These are phyloP conservation scores for Penicillium verhagenii DNA, from an alignment of 495 filamentous ascomycete species.

Conservation along the genomic window DNA sequence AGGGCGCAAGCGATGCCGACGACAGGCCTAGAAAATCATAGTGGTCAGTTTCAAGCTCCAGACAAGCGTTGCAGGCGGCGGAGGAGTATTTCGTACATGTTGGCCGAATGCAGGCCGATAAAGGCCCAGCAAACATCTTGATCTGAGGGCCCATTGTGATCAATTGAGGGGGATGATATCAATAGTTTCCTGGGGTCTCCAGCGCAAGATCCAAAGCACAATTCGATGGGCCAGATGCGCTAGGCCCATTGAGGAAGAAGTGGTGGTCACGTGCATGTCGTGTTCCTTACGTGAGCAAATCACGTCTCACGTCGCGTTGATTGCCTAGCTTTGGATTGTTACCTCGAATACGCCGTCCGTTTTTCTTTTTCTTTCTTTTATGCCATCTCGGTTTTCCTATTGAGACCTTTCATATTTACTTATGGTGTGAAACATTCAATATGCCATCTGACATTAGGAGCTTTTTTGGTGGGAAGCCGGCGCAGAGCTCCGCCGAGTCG, in stretches of 20 bases:
- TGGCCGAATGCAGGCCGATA: slow-evolving; percentile 37
- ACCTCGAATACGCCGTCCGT: neutral
- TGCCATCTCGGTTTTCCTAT: no score
- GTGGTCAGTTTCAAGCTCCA: slow-evolving; percentile 21
- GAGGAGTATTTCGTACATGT: slow-evolving; percentile 27
- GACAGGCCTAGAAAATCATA: slow-evolving; percentile 26
- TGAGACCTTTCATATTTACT: neutral
- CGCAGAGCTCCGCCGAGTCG: slow-evolving; percentile 26
- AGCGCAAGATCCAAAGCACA: slow-evolving; percentile 19
- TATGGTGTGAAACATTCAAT: neutral
- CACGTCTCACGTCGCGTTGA: slow-evolving; percentile 28
- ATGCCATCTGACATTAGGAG: slow-evolving; percentile 79
- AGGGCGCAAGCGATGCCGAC: slow-evolving; percentile 27
- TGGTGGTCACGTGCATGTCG: slow-evolving; percentile 3
- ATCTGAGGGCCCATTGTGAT: slow-evolving; percentile 39
- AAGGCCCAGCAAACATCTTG: slow-evolving; percentile 38
- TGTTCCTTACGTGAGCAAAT: slow-evolving; percentile 35
- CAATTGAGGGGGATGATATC: slow-evolving; percentile 2
- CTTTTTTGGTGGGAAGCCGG: slow-evolving; percentile 66
- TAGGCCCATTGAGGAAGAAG: slow-evolving; percentile 22
- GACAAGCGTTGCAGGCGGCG: slow-evolving; percentile 3
- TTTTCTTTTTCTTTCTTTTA: neutral
- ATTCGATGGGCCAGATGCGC: slow-evolving; percentile 31
- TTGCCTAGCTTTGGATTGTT: neutral
- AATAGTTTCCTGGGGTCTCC: neutral